These are phyloP conservation scores for Fusarium paranaense DNA, from an alignment of 2,329 filamentous ascomycete species.

Conservation along the genomic window DNA sequence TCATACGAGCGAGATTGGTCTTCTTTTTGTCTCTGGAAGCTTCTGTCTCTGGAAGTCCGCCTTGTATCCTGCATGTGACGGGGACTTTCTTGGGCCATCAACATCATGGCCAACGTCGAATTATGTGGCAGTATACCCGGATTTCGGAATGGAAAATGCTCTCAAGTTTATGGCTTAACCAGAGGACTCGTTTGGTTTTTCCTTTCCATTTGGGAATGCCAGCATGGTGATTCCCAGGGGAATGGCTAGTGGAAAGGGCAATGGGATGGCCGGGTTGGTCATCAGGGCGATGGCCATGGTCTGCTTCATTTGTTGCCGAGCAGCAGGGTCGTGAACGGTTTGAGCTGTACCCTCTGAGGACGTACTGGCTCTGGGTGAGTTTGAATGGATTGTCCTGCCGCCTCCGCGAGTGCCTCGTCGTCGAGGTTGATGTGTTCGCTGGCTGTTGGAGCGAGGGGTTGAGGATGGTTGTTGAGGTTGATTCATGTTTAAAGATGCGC, in stretches of 20 bases:
- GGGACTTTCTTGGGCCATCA: neutral
- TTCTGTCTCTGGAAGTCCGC: neutral
- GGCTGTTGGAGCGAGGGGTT: neutral
- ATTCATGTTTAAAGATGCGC: neutral
- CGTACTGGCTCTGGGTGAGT: neutral
- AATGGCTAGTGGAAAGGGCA: conserved; percentile 24
- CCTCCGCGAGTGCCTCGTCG: conserved; percentile 14
- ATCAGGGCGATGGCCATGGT: conserved; percentile 29
- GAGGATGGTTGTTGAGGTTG: neutral
- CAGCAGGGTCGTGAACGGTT: conserved; percentile 22
- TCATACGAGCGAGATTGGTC: neutral
- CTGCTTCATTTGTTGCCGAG: conserved; percentile 33
- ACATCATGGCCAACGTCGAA: neutral
- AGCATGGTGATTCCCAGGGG: conserved; percentile 18
- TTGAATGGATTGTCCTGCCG: neutral
- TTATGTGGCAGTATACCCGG: neutral
- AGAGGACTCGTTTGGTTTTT: neutral
- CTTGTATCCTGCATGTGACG: neutral
- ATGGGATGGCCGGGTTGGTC: conserved; percentile 21
- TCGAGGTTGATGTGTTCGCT: neutral
- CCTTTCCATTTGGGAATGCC: conserved; percentile 3
- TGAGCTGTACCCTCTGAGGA: neutral
- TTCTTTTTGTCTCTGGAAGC: neutral
- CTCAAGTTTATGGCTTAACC: neutral
- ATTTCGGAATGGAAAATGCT: neutral